These are phyloP conservation scores for Ophiorrhiza pumila DNA, from an alignment of 257 asterid genomes.

Conservation along the genomic window DNA sequence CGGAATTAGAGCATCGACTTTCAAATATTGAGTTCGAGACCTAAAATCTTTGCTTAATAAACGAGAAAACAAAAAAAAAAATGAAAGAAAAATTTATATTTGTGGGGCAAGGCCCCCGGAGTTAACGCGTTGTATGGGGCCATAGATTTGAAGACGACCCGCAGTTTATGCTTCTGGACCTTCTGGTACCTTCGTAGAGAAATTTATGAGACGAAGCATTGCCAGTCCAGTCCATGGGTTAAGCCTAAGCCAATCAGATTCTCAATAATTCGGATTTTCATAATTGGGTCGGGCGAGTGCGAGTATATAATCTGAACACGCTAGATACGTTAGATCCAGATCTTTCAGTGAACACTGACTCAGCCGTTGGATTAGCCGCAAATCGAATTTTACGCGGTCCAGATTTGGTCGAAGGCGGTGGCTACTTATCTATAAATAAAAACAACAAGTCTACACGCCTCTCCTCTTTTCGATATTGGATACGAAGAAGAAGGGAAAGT, in stretches of 20 bases:
- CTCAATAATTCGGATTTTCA: neutral
- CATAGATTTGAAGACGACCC: neutral
- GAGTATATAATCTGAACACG: neutral
- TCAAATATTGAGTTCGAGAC: too few relatives aligned
- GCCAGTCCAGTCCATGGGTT: too few relatives aligned
- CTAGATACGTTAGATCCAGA: conserved; percentile 22
- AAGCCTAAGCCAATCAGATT: neutral
- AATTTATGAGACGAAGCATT: neutral
- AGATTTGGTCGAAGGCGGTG: conserved; percentile 27
- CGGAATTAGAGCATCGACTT: too few relatives aligned
- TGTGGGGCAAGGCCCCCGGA: neutral
- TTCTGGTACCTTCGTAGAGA: neutral
- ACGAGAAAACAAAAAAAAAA: too few relatives aligned
- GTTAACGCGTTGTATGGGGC: neutral
- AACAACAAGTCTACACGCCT: too few relatives aligned
- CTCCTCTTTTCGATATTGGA: too few relatives aligned
- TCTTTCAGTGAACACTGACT: conserved; percentile 18
- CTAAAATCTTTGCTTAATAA: too few relatives aligned
- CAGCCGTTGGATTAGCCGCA: conserved; percentile 32
- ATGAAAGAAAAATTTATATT: too few relatives aligned
- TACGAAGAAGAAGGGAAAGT: too few relatives aligned
- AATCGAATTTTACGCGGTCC: conserved; percentile 14
- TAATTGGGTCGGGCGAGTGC: too few relatives aligned
- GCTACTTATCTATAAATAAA: too few relatives aligned
- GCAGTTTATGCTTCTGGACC: neutral